Conservation (phyloP, 2,329 filamentous ascomycete genomes). For the Trichophyton equinum region DNA sequence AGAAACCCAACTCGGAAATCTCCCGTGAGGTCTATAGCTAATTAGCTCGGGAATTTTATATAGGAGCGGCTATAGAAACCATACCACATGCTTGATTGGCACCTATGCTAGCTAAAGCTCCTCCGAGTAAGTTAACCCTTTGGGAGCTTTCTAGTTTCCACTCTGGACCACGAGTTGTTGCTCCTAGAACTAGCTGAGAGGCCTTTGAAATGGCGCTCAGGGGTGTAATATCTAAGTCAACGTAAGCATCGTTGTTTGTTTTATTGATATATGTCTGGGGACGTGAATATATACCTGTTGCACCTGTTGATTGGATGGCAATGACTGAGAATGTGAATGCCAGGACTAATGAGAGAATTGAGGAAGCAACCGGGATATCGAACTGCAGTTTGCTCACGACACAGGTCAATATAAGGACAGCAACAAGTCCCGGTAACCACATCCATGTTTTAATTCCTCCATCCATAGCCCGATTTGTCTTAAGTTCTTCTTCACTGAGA, state of each 20-base stretch:
- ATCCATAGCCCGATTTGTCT: not conserved
- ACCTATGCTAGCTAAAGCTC: constrained; percentile 19
- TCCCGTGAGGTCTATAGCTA: constrained; percentile 40
- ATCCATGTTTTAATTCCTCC: constrained; percentile 8
- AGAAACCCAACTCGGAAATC: constrained; percentile 60
- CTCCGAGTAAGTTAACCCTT: constrained; percentile 53
- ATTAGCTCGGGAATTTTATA: constrained; percentile 21
- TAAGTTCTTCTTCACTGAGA: not conserved
- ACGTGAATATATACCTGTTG: constrained; percentile 9
- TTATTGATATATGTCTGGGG: not conserved
- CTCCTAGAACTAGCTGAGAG: constrained; percentile 56
- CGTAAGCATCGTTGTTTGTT: not conserved
- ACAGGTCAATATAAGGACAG: constrained; percentile 6
- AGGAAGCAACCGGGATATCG: constrained; percentile 4
- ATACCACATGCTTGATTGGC: constrained; percentile 10
- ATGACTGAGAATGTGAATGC: constrained; percentile 10
- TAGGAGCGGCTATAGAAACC: constrained; percentile 20
- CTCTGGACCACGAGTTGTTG: constrained; percentile 38
- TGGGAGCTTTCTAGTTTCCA: constrained; percentile 42
- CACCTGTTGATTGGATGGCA: constrained; percentile 13
- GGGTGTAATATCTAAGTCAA: constrained; percentile 43
- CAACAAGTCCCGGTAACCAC: constrained; percentile 9
- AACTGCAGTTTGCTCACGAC: constrained; percentile 6
- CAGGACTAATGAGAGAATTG: constrained; percentile 6
- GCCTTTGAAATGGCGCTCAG: constrained; percentile 56